Evolutionary conservation across 2,329 filamentous ascomycete species (phyloP), one percentile per base, ranked within the genome.

Genomic region (Colletotrichum lini): DNA sequence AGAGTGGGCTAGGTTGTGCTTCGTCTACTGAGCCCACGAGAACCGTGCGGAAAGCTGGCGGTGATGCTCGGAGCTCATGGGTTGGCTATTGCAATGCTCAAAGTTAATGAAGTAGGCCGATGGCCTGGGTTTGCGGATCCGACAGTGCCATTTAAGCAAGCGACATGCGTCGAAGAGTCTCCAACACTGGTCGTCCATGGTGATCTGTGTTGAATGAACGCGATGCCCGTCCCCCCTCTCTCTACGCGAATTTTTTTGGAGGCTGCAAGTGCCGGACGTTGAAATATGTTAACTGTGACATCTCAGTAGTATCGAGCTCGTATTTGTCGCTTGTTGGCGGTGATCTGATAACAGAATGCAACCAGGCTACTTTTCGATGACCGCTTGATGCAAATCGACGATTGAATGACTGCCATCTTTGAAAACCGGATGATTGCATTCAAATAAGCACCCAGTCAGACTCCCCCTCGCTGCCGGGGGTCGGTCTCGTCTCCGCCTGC

Each of bases 361-460:
- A 63, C 47, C 60, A 16, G 15, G 12, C 15, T 30, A 21, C 35
- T 44, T 35, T 15, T 13, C 26, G 4, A 63, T 44, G 60, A 16
- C 13, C 12, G 53, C 23, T 23, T 61, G 59, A 45, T 50, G 59
- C 30, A 38, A 35, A 13, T 15, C 18, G 47, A 23, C 30, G 6
- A 61, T 38, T 62, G 59, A 42, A 30, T 23, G 42, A 70, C 45
- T 54, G 49, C 40, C 54, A 10, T 23, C 67, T 47, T 53, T 44
- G 26, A 50, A 38, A 26, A 50, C n/a, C n/a, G 42, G 18, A 52
- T 47, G 70, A 60, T 15, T 70, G 38, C 54, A 65, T 70, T 66
- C 65, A 73, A 2, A 74, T 70, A 50, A 73, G 15, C 50, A 72
- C 68, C 72, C 69, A 70, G 12, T 71, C 65, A 49, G 58, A 66